These are phyloP conservation scores for Atkinsonella hypoxylon DNA, from an alignment of 2,329 filamentous ascomycete species.

Conservation along the genomic window DNA sequence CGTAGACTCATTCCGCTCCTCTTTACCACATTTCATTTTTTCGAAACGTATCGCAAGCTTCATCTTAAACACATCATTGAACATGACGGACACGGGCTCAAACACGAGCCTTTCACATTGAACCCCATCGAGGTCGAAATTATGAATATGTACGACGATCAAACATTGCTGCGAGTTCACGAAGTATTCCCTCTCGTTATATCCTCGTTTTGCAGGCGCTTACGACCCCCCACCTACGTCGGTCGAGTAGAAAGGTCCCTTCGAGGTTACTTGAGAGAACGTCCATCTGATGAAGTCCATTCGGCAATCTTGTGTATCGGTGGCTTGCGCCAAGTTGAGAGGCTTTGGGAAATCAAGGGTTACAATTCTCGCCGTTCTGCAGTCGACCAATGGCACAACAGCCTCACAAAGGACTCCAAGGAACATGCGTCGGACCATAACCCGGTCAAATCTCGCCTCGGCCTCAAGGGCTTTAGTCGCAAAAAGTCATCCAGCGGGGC, in stretches of 20 bases:
- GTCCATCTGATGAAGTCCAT: slow-evolving; percentile 50
- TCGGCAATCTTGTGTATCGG: slow-evolving; percentile 48
- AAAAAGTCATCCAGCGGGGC: slow-evolving; percentile 39
- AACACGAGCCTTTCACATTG: slow-evolving; percentile 41
- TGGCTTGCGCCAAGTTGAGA: slow-evolving; percentile 49
- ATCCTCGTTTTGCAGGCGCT: slow-evolving; percentile 49
- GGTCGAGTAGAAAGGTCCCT: slow-evolving; percentile 50
- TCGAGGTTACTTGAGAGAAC: slow-evolving; percentile 51
- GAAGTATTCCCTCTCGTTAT: slow-evolving; percentile 53
- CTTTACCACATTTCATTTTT: slow-evolving; percentile 57
- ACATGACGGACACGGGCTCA: slow-evolving; percentile 38
- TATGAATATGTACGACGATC: slow-evolving; percentile 53
- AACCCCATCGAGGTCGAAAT: slow-evolving; percentile 52
- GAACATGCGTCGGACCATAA: slow-evolving; percentile 25
- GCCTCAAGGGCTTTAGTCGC: slow-evolving; percentile 40
- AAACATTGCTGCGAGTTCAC: slow-evolving; percentile 49
- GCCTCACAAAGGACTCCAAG: slow-evolving; percentile 35
- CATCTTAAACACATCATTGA: slow-evolving; percentile 45
- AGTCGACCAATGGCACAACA: slow-evolving; percentile 48
- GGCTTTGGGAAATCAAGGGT: slow-evolving; percentile 54
- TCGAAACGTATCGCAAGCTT: slow-evolving; percentile 49
- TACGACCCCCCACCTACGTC: slow-evolving; percentile 53
- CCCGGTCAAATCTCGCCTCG: slow-evolving; percentile 36
- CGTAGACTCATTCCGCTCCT: slow-evolving; percentile 50
- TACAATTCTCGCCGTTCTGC: slow-evolving; percentile 48